Evolutionary conservation across 1,284 basidiomycete species (phyloP), one percentile per base, ranked within the genome.

Genomic region (Rhizopogon hawkerae): DNA sequence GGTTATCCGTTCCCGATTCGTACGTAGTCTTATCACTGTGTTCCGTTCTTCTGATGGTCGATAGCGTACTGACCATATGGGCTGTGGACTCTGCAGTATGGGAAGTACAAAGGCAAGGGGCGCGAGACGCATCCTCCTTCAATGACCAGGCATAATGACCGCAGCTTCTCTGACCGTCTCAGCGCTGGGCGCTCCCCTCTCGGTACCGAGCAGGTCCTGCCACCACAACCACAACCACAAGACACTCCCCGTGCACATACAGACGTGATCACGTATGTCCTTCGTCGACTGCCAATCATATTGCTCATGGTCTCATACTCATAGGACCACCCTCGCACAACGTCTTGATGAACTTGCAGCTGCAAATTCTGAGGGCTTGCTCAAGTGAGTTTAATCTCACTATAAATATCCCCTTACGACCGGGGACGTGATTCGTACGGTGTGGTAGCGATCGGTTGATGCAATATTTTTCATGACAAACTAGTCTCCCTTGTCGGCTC

Each of bases 291-390:
- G 54, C 16, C 29, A 43, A 45, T 47, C 42, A 31, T 39, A 50
- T 49, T 58, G 35, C 38, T 52, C 52, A 51, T 53, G 56, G 52
- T 56, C 42, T 29, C 50, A 52, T 55, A 45, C 47, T 47, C 41
- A 51, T 47, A 89, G 86, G 51, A 71, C 78, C 52, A 83, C 82
- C 23, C 74, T 89, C 53, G 86, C 87, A 26, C 81, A 87, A 65
- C 75, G 83, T 51, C 72, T 89, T 52, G 79, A 85, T 54, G 87
- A 89, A 64, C 68, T 89, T 51, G 84, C 85, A n/a, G 66, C 73
- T 26, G 85, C 86, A 23, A 88, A 89, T 62, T 74, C 79, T 3
- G 81, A 89, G 58, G 86, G 86, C 26, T 70, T 89, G 48, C 70
- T 89, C 47, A 80, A 78, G 85, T 89, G 63, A 60, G 81, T 74